phyloP scores from a whole-genome alignment of 2,329 filamentous ascomycete species.

The Cladosporium sp. region DNA sequence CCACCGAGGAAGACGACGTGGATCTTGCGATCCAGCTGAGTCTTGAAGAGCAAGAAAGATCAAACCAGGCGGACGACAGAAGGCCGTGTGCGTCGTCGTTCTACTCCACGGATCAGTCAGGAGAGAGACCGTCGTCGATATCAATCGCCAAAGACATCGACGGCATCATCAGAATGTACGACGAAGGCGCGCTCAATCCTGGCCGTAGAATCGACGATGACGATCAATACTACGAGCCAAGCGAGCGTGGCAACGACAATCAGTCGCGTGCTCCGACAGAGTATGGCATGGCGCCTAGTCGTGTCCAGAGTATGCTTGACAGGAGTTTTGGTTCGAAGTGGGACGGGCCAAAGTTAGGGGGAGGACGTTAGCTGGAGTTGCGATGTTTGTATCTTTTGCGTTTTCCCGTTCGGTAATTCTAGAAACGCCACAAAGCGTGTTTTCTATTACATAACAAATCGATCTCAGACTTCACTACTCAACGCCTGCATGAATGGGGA shows the following conservation, averaged over 20 bases:
- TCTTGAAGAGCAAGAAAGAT: background rate
- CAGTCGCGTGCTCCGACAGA: background rate
- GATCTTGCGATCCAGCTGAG: background rate
- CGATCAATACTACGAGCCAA: background rate
- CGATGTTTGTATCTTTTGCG: too few relatives aligned
- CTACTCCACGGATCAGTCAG: background rate
- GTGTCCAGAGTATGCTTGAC: background rate
- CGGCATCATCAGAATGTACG: constrained; percentile 21
- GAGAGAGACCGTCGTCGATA: background rate
- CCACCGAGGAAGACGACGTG: constrained; percentile 13
- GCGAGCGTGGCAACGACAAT: background rate
- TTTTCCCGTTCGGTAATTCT: too few relatives aligned
- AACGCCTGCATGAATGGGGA: too few relatives aligned
- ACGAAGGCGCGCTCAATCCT: background rate
- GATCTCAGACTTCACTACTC: too few relatives aligned
- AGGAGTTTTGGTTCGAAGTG: background rate
- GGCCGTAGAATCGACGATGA: background rate
- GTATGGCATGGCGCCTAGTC: background rate
- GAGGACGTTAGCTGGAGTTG: background rate
- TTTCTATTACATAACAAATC: too few relatives aligned
- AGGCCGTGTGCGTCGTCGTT: background rate
- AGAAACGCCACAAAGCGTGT: too few relatives aligned
- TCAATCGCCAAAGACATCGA: constrained; percentile 16
- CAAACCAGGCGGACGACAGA: background rate
- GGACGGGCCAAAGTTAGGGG: background rate